Evolutionary conservation across 2,329 filamentous ascomycete genomes (phyloP).

Genomic region (Parastagonospora avenae): DNA sequence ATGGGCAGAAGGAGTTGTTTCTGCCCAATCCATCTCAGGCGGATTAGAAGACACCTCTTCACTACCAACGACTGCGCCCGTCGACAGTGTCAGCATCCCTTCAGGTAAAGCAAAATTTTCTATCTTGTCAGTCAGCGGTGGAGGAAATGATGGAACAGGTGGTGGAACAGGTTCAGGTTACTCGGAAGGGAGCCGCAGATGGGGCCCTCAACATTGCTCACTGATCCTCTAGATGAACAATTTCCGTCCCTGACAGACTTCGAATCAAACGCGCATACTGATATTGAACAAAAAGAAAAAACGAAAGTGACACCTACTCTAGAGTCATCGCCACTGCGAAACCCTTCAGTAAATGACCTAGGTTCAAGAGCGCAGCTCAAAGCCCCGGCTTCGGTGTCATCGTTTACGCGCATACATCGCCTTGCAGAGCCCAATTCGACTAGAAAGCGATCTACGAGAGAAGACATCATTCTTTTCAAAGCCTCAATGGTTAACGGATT

Average conservation of each 20-base stretch:
- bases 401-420: conserved; percentile 35
- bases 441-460: conserved; percentile 68
- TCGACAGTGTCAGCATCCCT: conserved; percentile 1
- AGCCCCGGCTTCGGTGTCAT: conserved; percentile 1
- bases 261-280: conserved; percentile 12
- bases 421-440: conserved; percentile 58
- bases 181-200: no score
- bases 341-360: no score
- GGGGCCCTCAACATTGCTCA: conserved; percentile 3
- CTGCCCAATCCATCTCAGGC: conserved; percentile 3
- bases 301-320: background rate
- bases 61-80: conserved; percentile 9
- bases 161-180: no score
- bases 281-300: conserved; percentile 16
- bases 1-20: conserved; percentile 30
- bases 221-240: conserved; percentile 9
- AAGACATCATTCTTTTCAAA: conserved; percentile 77
- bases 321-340: no score
- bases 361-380: background rate
- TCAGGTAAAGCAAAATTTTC: conserved; percentile 26
- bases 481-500: conserved; percentile 82
- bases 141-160: no score
- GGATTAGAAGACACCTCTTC: conserved; percentile 3
- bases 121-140: conserved; percentile 1
- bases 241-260: background rate